A percentile compares a stretch with the other conserved stretches of the same genome.
Conservation (phyloP, 2,329 filamentous ascomycete genomes). For the Pseudogymnoascus sp. region DNA sequence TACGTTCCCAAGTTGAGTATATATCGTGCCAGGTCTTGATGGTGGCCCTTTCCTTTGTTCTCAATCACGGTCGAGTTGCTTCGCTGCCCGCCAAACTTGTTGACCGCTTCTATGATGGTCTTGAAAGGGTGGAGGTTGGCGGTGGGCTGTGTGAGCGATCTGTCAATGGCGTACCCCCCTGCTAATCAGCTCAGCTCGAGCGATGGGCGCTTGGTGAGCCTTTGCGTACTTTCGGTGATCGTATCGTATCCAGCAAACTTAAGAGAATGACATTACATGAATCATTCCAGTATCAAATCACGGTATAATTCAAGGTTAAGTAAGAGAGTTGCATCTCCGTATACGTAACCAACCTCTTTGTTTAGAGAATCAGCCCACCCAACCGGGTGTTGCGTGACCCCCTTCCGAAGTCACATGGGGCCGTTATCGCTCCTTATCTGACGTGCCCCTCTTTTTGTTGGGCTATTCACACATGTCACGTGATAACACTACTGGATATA, state of each 20-base stretch:
- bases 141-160: conserved; percentile 1
- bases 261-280: neutral
- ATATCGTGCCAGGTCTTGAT: neutral
- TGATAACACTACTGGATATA: neutral
- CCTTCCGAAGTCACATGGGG: neutral
- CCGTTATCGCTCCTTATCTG: conserved; percentile 1
- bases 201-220: neutral
- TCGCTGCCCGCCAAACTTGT: neutral
- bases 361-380: neutral
- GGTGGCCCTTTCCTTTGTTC: neutral
- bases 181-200: neutral
- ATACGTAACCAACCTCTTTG: neutral
- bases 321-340: neutral
- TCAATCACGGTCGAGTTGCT: neutral
- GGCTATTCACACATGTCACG: neutral
- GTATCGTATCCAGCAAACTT: neutral
- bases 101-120: conserved; percentile 3
- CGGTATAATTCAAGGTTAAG: neutral
- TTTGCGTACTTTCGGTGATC: neutral
- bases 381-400: conserved; percentile 4
- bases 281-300: neutral
- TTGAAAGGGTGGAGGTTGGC: neutral
- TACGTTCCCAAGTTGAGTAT: neutral
- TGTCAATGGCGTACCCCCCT: conserved; percentile 4
- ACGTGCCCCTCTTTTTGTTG: neutral